Percentiles rank a stretch among this genome's conserved stretches.
Evolutionary conservation across 805 yeast species (phyloP).

Genomic region (Danielia reshetovae): DNA sequence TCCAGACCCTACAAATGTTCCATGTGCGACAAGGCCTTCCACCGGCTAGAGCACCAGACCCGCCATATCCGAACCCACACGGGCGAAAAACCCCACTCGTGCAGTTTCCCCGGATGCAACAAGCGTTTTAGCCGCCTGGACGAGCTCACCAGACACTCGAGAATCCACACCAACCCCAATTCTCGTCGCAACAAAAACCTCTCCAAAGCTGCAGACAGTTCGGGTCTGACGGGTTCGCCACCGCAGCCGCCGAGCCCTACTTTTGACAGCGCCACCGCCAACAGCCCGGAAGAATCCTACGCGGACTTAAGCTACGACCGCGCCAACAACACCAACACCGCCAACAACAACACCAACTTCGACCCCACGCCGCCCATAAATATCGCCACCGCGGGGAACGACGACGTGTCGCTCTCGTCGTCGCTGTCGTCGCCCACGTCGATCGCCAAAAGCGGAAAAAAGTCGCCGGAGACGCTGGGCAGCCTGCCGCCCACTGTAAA

Average conservation of each 20-base stretch:
- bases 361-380: not conserved
- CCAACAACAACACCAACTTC: not conserved
- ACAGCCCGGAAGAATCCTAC: not conserved
- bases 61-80: slow-evolving; percentile 78
- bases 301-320: not conserved
- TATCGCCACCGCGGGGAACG: not conserved
- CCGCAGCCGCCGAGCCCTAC: not conserved
- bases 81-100: slow-evolving; percentile 78
- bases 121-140: slow-evolving; percentile 68
- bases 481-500: slow-evolving; percentile 1
- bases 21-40: slow-evolving; percentile 70
- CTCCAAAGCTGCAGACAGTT: slow-evolving; percentile 5
- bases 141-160: slow-evolving; percentile 67
- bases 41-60: slow-evolving; percentile 73
- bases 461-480: not conserved
- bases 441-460: not conserved
- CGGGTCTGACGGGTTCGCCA: not conserved
- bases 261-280: not conserved
- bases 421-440: slow-evolving; percentile 1
- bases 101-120: slow-evolving; percentile 66
- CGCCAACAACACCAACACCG: not conserved
- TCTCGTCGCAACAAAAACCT: slow-evolving; percentile 55
- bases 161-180: slow-evolving; percentile 71
- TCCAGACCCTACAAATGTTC: slow-evolving; percentile 68
- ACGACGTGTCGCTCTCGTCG: not conserved